Percentiles rank a stretch among this genome's conserved stretches.
These are phyloP conservation scores for Cordyceps farinosa DNA, from an alignment of 2,329 filamentous ascomycete species.

Conservation along the genomic window DNA sequence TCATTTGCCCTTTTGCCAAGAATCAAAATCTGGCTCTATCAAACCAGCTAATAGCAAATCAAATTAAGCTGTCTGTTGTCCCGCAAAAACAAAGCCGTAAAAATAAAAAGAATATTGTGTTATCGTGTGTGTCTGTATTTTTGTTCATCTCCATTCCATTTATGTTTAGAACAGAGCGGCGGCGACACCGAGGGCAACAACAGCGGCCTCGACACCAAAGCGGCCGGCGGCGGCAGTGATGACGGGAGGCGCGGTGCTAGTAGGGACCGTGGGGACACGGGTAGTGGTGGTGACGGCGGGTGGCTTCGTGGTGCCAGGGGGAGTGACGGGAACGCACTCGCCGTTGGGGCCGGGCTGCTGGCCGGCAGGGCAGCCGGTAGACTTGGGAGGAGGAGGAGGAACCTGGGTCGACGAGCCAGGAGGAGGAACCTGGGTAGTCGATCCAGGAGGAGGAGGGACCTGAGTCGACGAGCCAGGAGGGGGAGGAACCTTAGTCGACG, in stretches of 20 bases:
- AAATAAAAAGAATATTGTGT: not conserved
- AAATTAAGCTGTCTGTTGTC: not conserved
- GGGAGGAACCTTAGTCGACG: slow-evolving; percentile 6
- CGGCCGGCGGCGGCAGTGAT: slow-evolving; percentile 33
- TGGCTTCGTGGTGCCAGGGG: slow-evolving; percentile 4
- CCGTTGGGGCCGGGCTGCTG: slow-evolving; percentile 1
- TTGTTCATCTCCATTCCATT: not conserved
- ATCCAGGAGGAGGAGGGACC: slow-evolving; percentile 12
- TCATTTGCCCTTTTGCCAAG: not conserved
- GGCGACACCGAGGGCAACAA: slow-evolving; percentile 31
- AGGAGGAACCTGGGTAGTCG: slow-evolving; percentile 9
- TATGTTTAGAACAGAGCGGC: slow-evolving; percentile 32
- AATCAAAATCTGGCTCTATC: not conserved
- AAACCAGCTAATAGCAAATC: not conserved
- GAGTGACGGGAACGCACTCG: not conserved
- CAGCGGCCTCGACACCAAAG: slow-evolving; percentile 28
- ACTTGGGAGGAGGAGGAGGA: slow-evolving; percentile 1
- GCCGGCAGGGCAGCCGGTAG: slow-evolving; percentile 1
- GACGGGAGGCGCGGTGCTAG: slow-evolving; percentile 23
- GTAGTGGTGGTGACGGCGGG: slow-evolving; percentile 21
- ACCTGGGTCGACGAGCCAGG: not conserved
- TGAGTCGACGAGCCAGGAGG: not conserved
- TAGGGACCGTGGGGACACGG: slow-evolving; percentile 7
- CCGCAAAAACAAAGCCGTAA: not conserved
- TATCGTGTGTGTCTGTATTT: not conserved